Evolutionary conservation across 371 early-diverging fungal genomes (phyloP).

Genomic region (Mucor irregularis): DNA sequence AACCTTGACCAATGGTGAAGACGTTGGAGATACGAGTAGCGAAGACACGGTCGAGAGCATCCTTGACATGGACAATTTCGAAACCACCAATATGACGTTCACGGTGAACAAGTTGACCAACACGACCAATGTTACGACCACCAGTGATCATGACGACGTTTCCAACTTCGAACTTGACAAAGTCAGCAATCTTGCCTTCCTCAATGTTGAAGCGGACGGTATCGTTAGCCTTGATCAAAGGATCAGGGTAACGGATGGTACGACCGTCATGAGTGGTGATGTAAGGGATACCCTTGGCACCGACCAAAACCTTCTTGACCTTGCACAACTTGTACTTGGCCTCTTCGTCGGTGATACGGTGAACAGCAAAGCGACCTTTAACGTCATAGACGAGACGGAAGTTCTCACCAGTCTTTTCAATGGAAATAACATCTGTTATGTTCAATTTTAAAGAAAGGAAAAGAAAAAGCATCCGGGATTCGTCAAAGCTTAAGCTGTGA

Average conservation of each 20-base stretch:
- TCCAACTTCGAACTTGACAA: constrained; percentile 95
- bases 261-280: constrained; percentile 99
- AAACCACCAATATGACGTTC: constrained; percentile 98
- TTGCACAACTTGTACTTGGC: constrained; percentile 99
- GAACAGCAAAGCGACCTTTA: constrained; percentile 99
- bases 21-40: constrained; percentile 93
- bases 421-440: constrained; percentile 88
- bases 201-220: constrained; percentile 97
- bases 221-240: constrained; percentile 98
- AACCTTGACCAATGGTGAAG: constrained; percentile 84
- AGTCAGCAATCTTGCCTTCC: constrained; percentile 91
- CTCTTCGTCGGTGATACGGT: constrained; percentile 98
- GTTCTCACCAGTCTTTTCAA: constrained; percentile 99
- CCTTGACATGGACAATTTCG: constrained; percentile 94
- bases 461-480: constrained; percentile 50
- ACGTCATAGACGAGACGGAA: constrained; percentile 99
- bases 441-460: constrained; percentile 17
- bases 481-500: constrained; percentile 54
- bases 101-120: constrained; percentile 97
- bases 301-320: constrained; percentile 93
- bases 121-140: constrained; percentile 99
- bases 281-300: constrained; percentile 94
- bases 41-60: constrained; percentile 85
- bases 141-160: constrained; percentile 97
- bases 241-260: constrained; percentile 99